Percentiles rank a stretch among this genome's conserved stretches.
Evolutionary conservation across 1,139 yeast species (phyloP).

Genomic region (Debaryomyces sp.): DNA sequence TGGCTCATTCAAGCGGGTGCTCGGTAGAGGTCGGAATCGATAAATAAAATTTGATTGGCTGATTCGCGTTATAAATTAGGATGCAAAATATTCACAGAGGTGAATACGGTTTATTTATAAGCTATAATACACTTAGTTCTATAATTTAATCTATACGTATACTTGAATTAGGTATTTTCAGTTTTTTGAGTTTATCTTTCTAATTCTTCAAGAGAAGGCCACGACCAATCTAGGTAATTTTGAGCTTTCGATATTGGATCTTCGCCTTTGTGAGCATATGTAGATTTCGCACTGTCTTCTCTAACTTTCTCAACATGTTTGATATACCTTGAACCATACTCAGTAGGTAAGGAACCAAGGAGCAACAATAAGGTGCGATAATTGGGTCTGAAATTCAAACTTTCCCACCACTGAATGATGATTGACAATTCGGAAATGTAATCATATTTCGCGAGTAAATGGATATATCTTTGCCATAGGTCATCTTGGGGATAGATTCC

Average conservation of each 20-base stretch:
- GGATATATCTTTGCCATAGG: conserved; percentile 56
- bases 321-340: conserved; percentile 41
- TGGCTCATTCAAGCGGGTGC: conserved; percentile 12
- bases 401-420: conserved; percentile 62
- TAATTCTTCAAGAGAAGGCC: conserved; percentile 27
- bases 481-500: conserved; percentile 46
- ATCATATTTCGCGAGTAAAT: conserved; percentile 48
- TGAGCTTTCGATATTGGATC: not conserved
- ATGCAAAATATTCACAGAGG: conserved; percentile 4
- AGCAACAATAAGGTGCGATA: conserved; percentile 37
- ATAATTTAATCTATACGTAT: conserved; percentile 1
- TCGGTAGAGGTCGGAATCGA: conserved; percentile 9
- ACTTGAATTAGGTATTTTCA: not conserved
- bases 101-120: not conserved
- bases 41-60: conserved; percentile 8
- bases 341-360: conserved; percentile 43
- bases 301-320: conserved; percentile 36
- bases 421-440: conserved; percentile 54
- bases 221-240: conserved; percentile 22
- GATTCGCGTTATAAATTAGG: not conserved
- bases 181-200: conserved; percentile 6
- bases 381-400: conserved; percentile 50
- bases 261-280: conserved; percentile 1
- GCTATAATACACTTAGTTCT: not conserved
- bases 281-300: conserved; percentile 14